Conservation (phyloP, 768 basidiomycete genomes). For the Lyophyllum atratum region DNA sequence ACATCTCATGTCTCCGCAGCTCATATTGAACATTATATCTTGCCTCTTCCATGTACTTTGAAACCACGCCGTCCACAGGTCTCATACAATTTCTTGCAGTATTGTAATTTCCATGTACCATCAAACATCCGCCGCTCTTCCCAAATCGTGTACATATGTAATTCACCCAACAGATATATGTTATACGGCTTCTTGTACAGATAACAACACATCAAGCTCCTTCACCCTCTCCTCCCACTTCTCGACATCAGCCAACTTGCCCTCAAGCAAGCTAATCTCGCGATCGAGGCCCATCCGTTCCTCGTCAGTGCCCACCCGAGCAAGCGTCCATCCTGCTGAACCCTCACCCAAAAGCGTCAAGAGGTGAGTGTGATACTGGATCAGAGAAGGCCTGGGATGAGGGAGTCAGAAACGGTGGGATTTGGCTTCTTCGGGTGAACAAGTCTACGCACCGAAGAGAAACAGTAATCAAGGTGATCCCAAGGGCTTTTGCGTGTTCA, state of each 20-base stretch:
- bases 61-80: not conserved
- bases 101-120: not conserved
- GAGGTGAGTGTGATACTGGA: slow-evolving; percentile 88
- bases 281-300: slow-evolving; percentile 74
- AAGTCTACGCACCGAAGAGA: slow-evolving; percentile 65
- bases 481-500: slow-evolving; percentile 84
- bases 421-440: not conserved
- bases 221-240: slow-evolving; percentile 70
- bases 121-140: not conserved
- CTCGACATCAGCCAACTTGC: slow-evolving; percentile 68
- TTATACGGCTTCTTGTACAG: slow-evolving; percentile 37
- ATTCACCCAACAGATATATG: not conserved
- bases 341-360: slow-evolving; percentile 78
- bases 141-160: not conserved
- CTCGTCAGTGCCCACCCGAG: slow-evolving; percentile 70
- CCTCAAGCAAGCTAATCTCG: slow-evolving; percentile 71
- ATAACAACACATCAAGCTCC: slow-evolving; percentile 62
- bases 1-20: not conserved
- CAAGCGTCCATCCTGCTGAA: slow-evolving; percentile 70
- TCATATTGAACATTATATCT: not conserved
- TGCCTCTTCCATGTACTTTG: not conserved
- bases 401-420: not conserved
- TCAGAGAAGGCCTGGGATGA: slow-evolving; percentile 67
- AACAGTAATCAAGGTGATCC: slow-evolving; percentile 92
- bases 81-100: not conserved